These are phyloP conservation scores for Limnanthes douglasii DNA, from an alignment of 345 rosid species.

Conservation along the genomic window DNA sequence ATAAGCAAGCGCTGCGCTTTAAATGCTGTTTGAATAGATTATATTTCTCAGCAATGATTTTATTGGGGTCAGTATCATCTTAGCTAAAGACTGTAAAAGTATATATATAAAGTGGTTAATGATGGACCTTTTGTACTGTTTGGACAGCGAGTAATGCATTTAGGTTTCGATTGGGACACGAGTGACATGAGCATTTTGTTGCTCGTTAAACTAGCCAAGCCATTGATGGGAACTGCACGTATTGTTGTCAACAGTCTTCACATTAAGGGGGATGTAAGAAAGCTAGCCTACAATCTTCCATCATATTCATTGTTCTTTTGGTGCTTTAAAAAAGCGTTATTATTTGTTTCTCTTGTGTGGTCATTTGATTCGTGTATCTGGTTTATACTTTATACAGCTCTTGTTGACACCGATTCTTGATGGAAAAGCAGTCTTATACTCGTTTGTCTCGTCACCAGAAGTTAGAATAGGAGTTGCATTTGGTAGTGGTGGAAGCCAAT, in stretches of 20 bases:
- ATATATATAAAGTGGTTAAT: too few relatives aligned
- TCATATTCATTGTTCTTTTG: not conserved
- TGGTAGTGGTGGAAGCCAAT: slow-evolving; percentile 96
- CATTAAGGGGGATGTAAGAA: slow-evolving; percentile 89
- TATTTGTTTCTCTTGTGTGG: too few relatives aligned
- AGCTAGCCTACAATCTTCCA: slow-evolving; percentile 3
- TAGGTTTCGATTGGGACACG: slow-evolving; percentile 86
- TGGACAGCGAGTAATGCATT: slow-evolving; percentile 54
- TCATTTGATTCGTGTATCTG: too few relatives aligned
- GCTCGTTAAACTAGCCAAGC: slow-evolving; percentile 77
- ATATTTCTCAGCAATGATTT: too few relatives aligned
- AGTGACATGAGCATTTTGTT: slow-evolving; percentile 71
- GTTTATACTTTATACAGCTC: slow-evolving; percentile 52
- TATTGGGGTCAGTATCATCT: too few relatives aligned
- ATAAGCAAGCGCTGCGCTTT: not conserved
- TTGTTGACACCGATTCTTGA: slow-evolving; percentile 66
- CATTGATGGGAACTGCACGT: slow-evolving; percentile 73
- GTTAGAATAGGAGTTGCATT: slow-evolving; percentile 86
- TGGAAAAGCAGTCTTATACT: slow-evolving; percentile 75
- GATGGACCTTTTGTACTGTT: not conserved
- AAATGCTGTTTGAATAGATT: not conserved
- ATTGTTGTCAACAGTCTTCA: slow-evolving; percentile 84
- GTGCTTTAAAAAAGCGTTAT: not conserved
- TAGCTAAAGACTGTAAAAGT: too few relatives aligned
- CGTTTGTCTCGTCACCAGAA: slow-evolving; percentile 72